Evolutionary conservation across 768 basidiomycete genomes (phyloP).

Genomic region (Cytidiella melzeri): DNA sequence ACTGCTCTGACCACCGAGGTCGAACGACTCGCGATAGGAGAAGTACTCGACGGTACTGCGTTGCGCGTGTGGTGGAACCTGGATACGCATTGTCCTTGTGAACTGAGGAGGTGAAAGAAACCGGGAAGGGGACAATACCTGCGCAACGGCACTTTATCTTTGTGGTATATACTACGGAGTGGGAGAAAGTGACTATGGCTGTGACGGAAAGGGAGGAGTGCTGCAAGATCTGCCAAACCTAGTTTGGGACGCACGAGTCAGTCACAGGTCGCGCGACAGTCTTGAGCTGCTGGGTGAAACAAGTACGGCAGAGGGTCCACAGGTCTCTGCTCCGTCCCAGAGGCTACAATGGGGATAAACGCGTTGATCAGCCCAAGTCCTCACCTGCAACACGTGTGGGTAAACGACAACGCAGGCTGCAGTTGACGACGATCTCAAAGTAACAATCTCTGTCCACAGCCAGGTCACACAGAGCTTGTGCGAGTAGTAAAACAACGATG

Average conservation of each 20-base stretch:
- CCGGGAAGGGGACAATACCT: constrained; percentile 1
- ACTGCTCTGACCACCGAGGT: constrained; percentile 19
- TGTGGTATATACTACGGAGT: constrained; percentile 1
- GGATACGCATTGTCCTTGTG: constrained; percentile 5
- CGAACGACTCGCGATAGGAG: constrained; percentile 36
- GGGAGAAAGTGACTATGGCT: constrained; percentile 1
- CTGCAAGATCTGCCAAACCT: constrained; percentile 4
- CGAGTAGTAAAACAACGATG: no score
- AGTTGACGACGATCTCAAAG: not conserved
- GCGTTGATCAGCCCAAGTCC: not conserved
- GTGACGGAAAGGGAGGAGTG: constrained; percentile 5
- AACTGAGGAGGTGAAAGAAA: constrained; percentile 8
- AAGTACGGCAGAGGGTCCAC: not conserved
- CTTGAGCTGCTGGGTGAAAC: not conserved
- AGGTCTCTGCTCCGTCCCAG: not conserved
- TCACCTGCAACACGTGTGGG: not conserved
- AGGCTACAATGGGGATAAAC: not conserved
- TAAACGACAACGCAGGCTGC: not conserved
- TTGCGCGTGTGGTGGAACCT: constrained; percentile 34
- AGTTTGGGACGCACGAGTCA: not conserved
- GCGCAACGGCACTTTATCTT: not conserved
- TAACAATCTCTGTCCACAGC: not conserved
- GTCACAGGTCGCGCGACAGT: not conserved
- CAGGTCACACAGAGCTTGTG: not conserved
- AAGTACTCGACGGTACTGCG: constrained; percentile 57